A percentile compares a stretch with the other conserved stretches of the same genome.
phyloP scores from a whole-genome alignment of 352 stramenopile species.

The Pythium dissotocum region DNA sequence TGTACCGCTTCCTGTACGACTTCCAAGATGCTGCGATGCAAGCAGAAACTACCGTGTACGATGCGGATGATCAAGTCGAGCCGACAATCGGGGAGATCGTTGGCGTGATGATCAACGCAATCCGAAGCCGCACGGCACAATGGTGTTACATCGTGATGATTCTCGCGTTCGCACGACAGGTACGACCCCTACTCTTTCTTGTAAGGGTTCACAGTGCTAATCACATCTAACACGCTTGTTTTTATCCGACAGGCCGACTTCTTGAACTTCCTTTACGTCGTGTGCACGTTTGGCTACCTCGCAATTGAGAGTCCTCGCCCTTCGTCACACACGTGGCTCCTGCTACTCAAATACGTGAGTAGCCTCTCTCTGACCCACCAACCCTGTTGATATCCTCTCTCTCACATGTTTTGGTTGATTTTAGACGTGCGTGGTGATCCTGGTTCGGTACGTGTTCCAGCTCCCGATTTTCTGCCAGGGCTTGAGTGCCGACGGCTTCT shows the following conservation, averaged over 20 bases:
- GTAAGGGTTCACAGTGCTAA: neutral
- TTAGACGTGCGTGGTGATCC: conserved; percentile 38
- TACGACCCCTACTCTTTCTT: conserved; percentile 21
- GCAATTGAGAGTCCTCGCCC: conserved; percentile 76
- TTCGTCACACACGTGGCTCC: conserved; percentile 57
- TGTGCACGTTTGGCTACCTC: conserved; percentile 69
- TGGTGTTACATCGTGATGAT: conserved; percentile 69
- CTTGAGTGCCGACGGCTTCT: conserved; percentile 51
- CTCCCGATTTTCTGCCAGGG: conserved; percentile 81
- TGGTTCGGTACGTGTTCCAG: conserved; percentile 80
- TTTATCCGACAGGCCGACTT: conserved; percentile 56
- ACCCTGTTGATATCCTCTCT: neutral
- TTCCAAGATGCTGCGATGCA: conserved; percentile 78
- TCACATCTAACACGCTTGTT: conserved; percentile 3
- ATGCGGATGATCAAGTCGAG: conserved; percentile 78
- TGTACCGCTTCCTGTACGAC: conserved; percentile 68
- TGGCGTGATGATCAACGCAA: conserved; percentile 54
- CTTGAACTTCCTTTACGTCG: conserved; percentile 78
- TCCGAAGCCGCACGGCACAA: conserved; percentile 66
- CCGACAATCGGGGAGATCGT: conserved; percentile 58
- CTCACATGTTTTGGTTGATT: neutral
- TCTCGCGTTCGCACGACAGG: conserved; percentile 74
- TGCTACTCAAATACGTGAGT: conserved; percentile 84
- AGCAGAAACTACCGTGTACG: conserved; percentile 65
- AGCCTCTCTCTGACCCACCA: neutral